A percentile compares a stretch with the other conserved stretches of the same genome.
phyloP scores from a whole-genome alignment of 2,329 filamentous ascomycete genomes.

The Venturia nashicola region DNA sequence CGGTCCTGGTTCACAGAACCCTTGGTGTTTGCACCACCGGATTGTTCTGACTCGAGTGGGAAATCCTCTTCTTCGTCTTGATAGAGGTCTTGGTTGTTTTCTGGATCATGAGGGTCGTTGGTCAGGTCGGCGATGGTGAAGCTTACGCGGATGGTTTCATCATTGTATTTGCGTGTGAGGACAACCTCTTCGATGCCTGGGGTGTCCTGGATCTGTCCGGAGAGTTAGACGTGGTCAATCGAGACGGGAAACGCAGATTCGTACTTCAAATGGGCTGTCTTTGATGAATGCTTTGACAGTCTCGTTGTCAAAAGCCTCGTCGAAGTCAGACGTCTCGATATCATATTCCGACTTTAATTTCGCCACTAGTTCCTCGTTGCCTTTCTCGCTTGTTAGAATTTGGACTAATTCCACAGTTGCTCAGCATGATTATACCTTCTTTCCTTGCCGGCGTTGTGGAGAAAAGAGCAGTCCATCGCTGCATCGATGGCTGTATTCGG shows the following conservation, averaged over 20 bases:
- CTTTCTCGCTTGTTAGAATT: not conserved
- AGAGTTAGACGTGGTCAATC: constrained; percentile 6
- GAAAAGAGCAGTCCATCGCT: constrained; percentile 24
- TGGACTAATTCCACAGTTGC: not conserved
- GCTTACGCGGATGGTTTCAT: constrained; percentile 75
- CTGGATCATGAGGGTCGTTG: constrained; percentile 33
- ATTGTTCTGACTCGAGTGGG: constrained; percentile 24
- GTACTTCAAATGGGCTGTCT: constrained; percentile 69
- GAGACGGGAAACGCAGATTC: constrained; percentile 2
- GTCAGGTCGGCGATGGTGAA: constrained; percentile 80
- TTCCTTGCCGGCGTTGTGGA: constrained; percentile 25
- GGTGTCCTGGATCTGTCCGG: constrained; percentile 51
- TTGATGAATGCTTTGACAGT: constrained; percentile 81
- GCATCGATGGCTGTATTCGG: not conserved
- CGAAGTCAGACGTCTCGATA: constrained; percentile 72
- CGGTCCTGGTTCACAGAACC: constrained; percentile 12
- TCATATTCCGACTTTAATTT: constrained; percentile 79
- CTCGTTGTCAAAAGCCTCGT: constrained; percentile 54
- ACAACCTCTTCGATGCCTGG: constrained; percentile 79
- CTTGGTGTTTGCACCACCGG: constrained; percentile 44
- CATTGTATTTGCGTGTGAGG: constrained; percentile 68
- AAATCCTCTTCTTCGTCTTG: constrained; percentile 37
- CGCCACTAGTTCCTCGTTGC: constrained; percentile 65
- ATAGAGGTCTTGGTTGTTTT: constrained; percentile 42
- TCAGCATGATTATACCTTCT: not conserved